Percentiles rank a stretch among this genome's conserved stretches.
These are phyloP conservation scores for Colletotrichum navitas DNA, from an alignment of 2,329 filamentous ascomycete species.

Conservation along the genomic window DNA sequence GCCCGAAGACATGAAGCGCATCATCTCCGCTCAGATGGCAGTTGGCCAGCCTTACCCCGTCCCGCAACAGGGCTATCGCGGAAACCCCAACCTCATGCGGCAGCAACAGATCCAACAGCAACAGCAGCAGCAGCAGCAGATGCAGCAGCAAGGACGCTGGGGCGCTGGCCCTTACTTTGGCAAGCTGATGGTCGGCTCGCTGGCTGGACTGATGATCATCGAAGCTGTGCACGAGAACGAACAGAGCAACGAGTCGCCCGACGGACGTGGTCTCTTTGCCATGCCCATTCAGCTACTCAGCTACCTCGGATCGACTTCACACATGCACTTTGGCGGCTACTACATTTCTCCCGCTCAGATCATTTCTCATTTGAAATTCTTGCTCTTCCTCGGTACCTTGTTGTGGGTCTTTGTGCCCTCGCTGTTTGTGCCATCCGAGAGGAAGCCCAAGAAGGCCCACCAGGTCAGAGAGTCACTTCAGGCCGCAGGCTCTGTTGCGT, in stretches of 20 bases:
- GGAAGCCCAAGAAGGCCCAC: constrained; percentile 63
- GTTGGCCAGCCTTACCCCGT: constrained; percentile 66
- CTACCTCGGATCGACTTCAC: constrained; percentile 60
- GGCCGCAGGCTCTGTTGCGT: constrained; percentile 78
- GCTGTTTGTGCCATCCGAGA: constrained; percentile 58
- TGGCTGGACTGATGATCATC: constrained; percentile 92
- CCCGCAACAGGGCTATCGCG: constrained; percentile 61
- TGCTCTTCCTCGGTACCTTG: constrained; percentile 65
- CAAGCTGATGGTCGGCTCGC: constrained; percentile 92
- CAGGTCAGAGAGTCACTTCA: constrained; percentile 55
- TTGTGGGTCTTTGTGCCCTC: constrained; percentile 69
- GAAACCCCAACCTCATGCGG: constrained; percentile 61
- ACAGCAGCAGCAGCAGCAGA: constrained; percentile 55
- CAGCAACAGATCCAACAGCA: constrained; percentile 70
- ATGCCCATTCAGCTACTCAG: constrained; percentile 71
- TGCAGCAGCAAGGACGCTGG: constrained; percentile 67
- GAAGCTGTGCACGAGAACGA: constrained; percentile 81
- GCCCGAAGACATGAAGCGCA: constrained; percentile 75
- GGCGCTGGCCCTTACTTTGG: constrained; percentile 68
- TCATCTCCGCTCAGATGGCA: constrained; percentile 68
- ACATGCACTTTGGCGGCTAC: constrained; percentile 68
- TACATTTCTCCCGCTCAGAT: constrained; percentile 59
- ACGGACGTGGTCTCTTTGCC: constrained; percentile 76
- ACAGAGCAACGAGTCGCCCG: constrained; percentile 71
- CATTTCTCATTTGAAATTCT: constrained; percentile 65